Evolutionary conservation across 2,329 filamentous ascomycete species (phyloP).

Genomic region (Lachnellula occidentalis): DNA sequence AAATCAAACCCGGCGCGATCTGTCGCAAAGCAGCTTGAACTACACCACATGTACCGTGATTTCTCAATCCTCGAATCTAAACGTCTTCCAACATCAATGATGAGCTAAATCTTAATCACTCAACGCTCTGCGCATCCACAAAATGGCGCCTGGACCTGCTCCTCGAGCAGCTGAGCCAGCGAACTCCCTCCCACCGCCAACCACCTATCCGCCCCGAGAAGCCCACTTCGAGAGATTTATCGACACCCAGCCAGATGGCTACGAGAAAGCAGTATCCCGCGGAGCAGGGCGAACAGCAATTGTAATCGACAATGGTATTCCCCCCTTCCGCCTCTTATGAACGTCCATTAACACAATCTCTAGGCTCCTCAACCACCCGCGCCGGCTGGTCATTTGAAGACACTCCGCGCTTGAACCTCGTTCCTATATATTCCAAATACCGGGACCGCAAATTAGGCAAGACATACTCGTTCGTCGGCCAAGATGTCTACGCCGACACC

Average conservation of each 20-base stretch:
- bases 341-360: slow-evolving; percentile 6
- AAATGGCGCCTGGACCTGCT: slow-evolving; percentile 29
- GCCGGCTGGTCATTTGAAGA: slow-evolving; percentile 94
- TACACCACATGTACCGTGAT: not conserved
- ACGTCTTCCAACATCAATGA: slow-evolving; percentile 45
- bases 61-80: not conserved
- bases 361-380: slow-evolving; percentile 82
- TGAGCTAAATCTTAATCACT: slow-evolving; percentile 36
- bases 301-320: slow-evolving; percentile 91
- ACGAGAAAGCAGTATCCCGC: slow-evolving; percentile 50
- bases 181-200: slow-evolving; percentile 46
- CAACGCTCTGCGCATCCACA: slow-evolving; percentile 16
- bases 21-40: slow-evolving; percentile 4
- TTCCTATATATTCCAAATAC: slow-evolving; percentile 91
- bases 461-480: slow-evolving; percentile 86
- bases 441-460: slow-evolving; percentile 89
- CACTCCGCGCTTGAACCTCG: slow-evolving; percentile 71
- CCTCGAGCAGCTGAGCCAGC: slow-evolving; percentile 37
- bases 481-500: slow-evolving; percentile 91
- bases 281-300: slow-evolving; percentile 64
- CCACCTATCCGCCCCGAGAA: slow-evolving; percentile 57
- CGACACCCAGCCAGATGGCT: slow-evolving; percentile 58
- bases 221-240: slow-evolving; percentile 53
- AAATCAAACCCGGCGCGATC: slow-evolving; percentile 4
- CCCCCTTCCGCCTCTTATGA: slow-evolving; percentile 2